A percentile compares a stretch with the other conserved stretches of the same genome.
phyloP scores from a whole-genome alignment of 495 filamentous ascomycete species.

The Neurospora sp. region DNA sequence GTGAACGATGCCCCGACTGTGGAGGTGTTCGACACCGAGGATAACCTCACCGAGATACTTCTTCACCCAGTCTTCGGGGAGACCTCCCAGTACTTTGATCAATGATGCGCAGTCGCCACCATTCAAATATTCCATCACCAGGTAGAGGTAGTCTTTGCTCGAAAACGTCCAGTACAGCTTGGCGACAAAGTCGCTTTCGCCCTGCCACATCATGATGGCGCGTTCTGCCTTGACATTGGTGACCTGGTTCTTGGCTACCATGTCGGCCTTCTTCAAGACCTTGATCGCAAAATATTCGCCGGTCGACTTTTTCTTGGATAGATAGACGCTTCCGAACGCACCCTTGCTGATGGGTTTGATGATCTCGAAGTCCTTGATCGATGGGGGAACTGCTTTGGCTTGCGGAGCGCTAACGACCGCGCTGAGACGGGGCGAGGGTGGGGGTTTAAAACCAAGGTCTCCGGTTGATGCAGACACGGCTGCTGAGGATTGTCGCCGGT shows the following conservation, averaged over 20 bases:
- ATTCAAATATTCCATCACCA: constrained; percentile 99
- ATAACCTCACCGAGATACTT: constrained; percentile 95
- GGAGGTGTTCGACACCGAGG: constrained; percentile 88
- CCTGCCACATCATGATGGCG: constrained; percentile 99
- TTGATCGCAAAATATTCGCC: constrained; percentile 98
- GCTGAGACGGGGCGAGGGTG: constrained; percentile 69
- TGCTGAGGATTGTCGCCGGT: constrained; percentile 87
- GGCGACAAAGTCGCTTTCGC: constrained; percentile 96
- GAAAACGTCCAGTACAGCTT: constrained; percentile 99
- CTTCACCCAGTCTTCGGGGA: constrained; percentile 95
- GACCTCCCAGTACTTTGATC: constrained; percentile 81
- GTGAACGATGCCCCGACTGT: constrained; percentile 89
- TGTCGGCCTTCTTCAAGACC: constrained; percentile 95
- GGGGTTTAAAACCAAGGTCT: constrained; percentile 49
- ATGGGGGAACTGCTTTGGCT: constrained; percentile 73
- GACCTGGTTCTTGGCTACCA: constrained; percentile 99
- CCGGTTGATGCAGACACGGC: constrained; percentile 55
- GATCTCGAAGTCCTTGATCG: constrained; percentile 98
- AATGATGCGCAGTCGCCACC: constrained; percentile 95
- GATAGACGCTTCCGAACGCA: constrained; percentile 94
- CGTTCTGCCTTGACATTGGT: constrained; percentile 97
- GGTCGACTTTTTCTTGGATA: constrained; percentile 96
- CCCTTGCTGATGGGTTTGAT: constrained; percentile 99
- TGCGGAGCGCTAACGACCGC: constrained; percentile 62
- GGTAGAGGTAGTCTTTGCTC: constrained; percentile 96